A percentile compares a stretch with the other conserved stretches of the same genome.
Conservation (phyloP, 1,139 yeast species). For the Pichia norvegensis region DNA sequence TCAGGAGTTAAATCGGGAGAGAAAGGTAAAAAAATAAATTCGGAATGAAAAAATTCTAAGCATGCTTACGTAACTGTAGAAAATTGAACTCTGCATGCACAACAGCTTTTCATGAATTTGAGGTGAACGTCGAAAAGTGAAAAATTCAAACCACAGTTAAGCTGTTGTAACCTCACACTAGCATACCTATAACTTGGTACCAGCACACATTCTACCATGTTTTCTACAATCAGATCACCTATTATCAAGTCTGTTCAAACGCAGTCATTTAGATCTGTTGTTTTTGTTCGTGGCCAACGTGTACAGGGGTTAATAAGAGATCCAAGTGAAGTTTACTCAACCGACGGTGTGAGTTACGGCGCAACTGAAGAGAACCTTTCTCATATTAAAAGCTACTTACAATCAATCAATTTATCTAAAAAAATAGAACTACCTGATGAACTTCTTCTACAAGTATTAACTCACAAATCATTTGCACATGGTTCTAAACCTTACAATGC, state of each 20-base stretch:
- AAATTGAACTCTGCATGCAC: neutral
- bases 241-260: neutral
- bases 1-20: neutral
- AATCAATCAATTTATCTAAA: conserved; percentile 13
- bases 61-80: neutral
- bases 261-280: conserved; percentile 24
- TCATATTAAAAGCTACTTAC: conserved; percentile 41
- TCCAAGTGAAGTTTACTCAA: conserved; percentile 57
- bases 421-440: conserved; percentile 43
- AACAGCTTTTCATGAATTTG: too few relatives aligned
- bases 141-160: neutral
- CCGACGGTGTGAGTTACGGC: conserved; percentile 56
- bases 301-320: conserved; percentile 71
- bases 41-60: neutral
- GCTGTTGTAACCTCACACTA: neutral
- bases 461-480: conserved; percentile 92
- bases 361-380: conserved; percentile 41
- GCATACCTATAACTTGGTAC: neutral
- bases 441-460: conserved; percentile 65
- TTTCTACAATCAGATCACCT: neutral
- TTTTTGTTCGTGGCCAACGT: conserved; percentile 46
- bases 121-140: neutral
- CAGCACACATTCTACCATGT: neutral
- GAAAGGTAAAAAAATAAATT: neutral
- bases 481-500: conserved; percentile 86